These are phyloP conservation scores for Stachybotrys chartarum DNA, from an alignment of 2,329 filamentous ascomycete genomes.

Conservation along the genomic window DNA sequence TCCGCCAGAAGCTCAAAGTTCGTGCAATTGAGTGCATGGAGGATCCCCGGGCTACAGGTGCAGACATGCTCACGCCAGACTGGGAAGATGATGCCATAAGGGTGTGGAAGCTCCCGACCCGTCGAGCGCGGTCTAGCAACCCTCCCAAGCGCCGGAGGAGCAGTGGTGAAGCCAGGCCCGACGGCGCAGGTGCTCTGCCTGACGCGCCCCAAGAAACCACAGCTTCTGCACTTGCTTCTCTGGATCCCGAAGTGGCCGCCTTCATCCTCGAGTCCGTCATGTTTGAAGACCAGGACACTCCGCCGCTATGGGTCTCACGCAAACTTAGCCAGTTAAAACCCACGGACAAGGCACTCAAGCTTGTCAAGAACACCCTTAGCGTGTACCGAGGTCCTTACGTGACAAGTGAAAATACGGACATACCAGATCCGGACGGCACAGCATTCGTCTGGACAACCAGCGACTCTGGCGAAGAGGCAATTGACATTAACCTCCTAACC, in stretches of 20 bases:
- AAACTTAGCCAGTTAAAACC: slow-evolving; percentile 20
- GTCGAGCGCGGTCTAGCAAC: slow-evolving; percentile 21
- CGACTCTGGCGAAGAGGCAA: slow-evolving; percentile 3
- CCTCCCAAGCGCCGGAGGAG: slow-evolving; percentile 25
- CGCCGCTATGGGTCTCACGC: slow-evolving; percentile 13
- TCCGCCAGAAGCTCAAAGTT: slow-evolving; percentile 76
- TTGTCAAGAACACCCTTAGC: slow-evolving; percentile 56
- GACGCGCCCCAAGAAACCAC: slow-evolving; percentile 6
- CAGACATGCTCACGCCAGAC: slow-evolving; percentile 43
- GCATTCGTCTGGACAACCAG: slow-evolving; percentile 19
- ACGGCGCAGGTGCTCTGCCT: slow-evolving; percentile 4
- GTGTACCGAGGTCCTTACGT: slow-evolving; percentile 58
- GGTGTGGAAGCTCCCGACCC: slow-evolving; percentile 71
- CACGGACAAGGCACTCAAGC: slow-evolving; percentile 44
- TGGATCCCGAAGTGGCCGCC: slow-evolving; percentile 21
- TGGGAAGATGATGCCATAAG: slow-evolving; percentile 71
- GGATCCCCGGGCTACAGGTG: slow-evolving; percentile 26
- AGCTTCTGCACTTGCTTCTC: slow-evolving; percentile 2
- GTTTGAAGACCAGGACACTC: slow-evolving; percentile 23
- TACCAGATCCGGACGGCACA: slow-evolving; percentile 11
- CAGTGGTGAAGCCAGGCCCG: slow-evolving; percentile 8
- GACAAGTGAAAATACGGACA: slow-evolving; percentile 7
- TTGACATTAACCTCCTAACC: slow-evolving; percentile 9
- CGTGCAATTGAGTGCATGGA: slow-evolving; percentile 57
- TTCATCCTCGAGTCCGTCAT: slow-evolving; percentile 25